Evolutionary conservation across 768 basidiomycete species (phyloP).

Genomic region (Botryobasidium botryosum): DNA sequence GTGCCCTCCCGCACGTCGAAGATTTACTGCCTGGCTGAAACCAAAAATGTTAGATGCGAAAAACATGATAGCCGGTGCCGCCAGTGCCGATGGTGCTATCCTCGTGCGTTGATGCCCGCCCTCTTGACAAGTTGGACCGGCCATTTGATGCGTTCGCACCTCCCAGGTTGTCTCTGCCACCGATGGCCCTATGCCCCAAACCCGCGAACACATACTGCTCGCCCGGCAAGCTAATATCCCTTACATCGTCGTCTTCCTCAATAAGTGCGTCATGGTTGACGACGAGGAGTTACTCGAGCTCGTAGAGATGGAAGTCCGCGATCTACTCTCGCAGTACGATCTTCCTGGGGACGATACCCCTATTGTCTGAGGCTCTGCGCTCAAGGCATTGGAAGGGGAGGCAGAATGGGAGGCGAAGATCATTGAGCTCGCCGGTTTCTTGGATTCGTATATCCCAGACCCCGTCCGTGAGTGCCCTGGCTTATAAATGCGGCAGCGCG

Average conservation of each 20-base stretch:
- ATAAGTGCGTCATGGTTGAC: slow-evolving; percentile 93
- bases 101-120: no score
- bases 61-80: slow-evolving; percentile 98
- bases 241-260: slow-evolving; percentile 95
- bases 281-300: slow-evolving; percentile 98
- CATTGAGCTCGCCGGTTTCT: slow-evolving; percentile 73
- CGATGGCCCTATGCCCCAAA: slow-evolving; percentile 99
- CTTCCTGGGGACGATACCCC: slow-evolving; percentile 96
- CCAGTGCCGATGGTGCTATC: slow-evolving; percentile 93
- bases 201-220: slow-evolving; percentile 91
- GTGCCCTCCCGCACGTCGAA: slow-evolving; percentile 18
- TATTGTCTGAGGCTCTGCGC: slow-evolving; percentile 91
- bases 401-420: slow-evolving; percentile 63
- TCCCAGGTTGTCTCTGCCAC: slow-evolving; percentile 95
- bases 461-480: neutral
- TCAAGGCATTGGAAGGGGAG: slow-evolving; percentile 83
- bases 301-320: slow-evolving; percentile 99
- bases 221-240: slow-evolving; percentile 97
- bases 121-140: no score
- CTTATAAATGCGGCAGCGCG: neutral
- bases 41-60: slow-evolving; percentile 48
- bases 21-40: neutral
- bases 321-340: slow-evolving; percentile 77
- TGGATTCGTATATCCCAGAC: slow-evolving; percentile 23
- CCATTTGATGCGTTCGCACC: no score